Conservation (phyloP, 2,329 filamentous ascomycete genomes). For the Sclerotinia subarctica region DNA sequence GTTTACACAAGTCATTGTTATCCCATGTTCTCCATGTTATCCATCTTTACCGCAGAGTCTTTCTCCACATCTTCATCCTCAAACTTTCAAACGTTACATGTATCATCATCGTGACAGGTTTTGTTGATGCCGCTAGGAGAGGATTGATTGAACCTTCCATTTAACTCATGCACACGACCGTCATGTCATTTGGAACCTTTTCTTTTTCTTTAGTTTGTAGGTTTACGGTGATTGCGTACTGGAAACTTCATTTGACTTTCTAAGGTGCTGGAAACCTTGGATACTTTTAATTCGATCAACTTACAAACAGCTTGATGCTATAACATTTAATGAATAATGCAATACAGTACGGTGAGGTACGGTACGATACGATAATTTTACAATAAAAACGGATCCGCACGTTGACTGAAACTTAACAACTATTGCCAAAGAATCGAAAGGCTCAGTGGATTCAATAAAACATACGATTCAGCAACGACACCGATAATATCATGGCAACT, state of each 20-base stretch:
- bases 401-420: not conserved
- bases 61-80: not conserved
- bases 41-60: not conserved
- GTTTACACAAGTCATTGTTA: not conserved
- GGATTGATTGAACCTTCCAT: not conserved
- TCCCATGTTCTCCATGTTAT: too few species aligned
- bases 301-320: conserved; percentile 4
- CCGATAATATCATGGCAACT: conserved; percentile 24
- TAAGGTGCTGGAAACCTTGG: conserved; percentile 20
- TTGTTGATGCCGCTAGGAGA: not conserved
- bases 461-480: not conserved
- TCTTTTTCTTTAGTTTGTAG: not conserved
- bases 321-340: not conserved
- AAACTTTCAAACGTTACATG: conserved; percentile 2
- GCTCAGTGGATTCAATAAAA: not conserved
- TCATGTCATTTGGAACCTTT: not conserved
- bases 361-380: not conserved
- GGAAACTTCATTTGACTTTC: not conserved
- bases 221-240: not conserved
- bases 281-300: not conserved
- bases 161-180: not conserved
- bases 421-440: not conserved
- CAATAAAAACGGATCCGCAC: not conserved
- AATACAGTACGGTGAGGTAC: not conserved
- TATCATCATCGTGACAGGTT: conserved; percentile 15